These are phyloP conservation scores for Carex sylvatica DNA, from an alignment of 202 grass and related monocot genomes.

Conservation along the genomic window DNA sequence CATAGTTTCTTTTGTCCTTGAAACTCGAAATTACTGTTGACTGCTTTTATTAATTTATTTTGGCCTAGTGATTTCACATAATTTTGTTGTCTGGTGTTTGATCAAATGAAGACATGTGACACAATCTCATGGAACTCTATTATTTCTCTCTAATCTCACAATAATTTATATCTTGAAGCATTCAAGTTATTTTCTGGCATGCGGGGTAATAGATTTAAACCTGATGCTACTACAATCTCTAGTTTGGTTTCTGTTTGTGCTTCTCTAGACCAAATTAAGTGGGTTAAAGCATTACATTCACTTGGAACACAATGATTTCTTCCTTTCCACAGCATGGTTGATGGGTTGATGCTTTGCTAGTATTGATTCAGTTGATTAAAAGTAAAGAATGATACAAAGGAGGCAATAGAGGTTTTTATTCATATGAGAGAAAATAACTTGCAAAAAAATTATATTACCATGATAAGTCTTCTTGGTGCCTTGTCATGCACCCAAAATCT, in stretches of 20 bases:
- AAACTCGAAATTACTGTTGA: no score
- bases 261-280: conserved; percentile 34
- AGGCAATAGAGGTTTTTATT: conserved; percentile 51
- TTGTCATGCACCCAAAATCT: conserved; percentile 34
- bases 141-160: conserved; percentile 50
- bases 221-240: conserved; percentile 37
- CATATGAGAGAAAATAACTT: conserved; percentile 51
- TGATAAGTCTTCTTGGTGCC: conserved; percentile 63
- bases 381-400: conserved; percentile 25
- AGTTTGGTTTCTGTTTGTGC: conserved; percentile 41
- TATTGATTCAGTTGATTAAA: conserved; percentile 36
- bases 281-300: conserved; percentile 54
- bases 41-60: no score
- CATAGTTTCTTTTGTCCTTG: no score
- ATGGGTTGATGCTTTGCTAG: conserved; percentile 35
- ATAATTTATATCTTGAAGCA: conserved; percentile 39
- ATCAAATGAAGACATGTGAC: conserved; percentile 40
- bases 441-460: conserved; percentile 62
- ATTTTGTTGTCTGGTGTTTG: no score
- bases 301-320: conserved; percentile 67
- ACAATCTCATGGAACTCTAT: conserved; percentile 70
- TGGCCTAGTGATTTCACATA: no score
- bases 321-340: conserved; percentile 44
- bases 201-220: conserved; percentile 25
- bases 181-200: conserved; percentile 55